A percentile compares a stretch with the other conserved stretches of the same genome.
Evolutionary conservation across 768 basidiomycete genomes (phyloP).

Genomic region (Mycena leptocephala): DNA sequence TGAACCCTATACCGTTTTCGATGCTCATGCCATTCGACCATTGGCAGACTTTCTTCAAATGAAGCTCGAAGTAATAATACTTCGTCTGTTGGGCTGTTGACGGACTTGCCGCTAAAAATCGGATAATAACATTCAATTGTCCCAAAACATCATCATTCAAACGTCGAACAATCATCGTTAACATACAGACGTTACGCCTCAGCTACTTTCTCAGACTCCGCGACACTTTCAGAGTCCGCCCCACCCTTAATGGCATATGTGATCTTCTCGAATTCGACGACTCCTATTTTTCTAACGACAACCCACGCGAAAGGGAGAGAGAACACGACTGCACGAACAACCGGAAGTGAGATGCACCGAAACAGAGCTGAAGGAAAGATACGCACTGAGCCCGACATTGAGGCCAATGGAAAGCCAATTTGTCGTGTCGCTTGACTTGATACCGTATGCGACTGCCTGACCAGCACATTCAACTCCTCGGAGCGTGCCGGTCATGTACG

Average conservation of each 20-base stretch:
- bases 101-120: too few species aligned
- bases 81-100: too few species aligned
- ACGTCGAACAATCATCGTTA: neutral
- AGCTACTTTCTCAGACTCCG: constrained; percentile 25
- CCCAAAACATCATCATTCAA: too few species aligned
- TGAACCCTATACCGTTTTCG: too few species aligned
- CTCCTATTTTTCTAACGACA: constrained; percentile 50
- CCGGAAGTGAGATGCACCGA: neutral
- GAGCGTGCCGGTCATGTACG: constrained; percentile 53
- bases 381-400: constrained; percentile 52
- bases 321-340: constrained; percentile 41
- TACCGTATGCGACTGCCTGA: constrained; percentile 52
- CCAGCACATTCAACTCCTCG: constrained; percentile 52
- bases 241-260: constrained; percentile 28
- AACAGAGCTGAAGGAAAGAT: neutral
- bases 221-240: constrained; percentile 2
- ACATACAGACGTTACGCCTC: neutral
- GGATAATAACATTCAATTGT: too few species aligned
- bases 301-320: constrained; percentile 51
- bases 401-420: constrained; percentile 53
- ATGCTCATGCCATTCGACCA: too few species aligned
- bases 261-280: constrained; percentile 46
- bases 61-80: too few species aligned
- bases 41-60: too few species aligned
- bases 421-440: constrained; percentile 51